Evolutionary conservation across 495 filamentous ascomycete species (phyloP).

Genomic region (Wilcoxina mikolae): DNA sequence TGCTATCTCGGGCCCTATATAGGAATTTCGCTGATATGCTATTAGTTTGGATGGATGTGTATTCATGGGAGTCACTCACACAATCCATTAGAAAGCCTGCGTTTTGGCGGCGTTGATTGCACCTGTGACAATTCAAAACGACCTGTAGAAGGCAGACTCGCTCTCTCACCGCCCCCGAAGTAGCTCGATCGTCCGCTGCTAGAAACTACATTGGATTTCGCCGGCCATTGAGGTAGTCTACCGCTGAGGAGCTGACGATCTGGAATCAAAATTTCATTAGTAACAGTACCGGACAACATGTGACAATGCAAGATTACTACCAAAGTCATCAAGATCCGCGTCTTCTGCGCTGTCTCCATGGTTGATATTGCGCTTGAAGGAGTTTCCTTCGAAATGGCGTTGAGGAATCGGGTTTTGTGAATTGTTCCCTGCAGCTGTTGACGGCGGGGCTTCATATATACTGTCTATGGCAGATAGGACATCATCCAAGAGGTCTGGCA

Average conservation of each 20-base stretch:
- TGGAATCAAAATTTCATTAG: background rate
- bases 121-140: background rate
- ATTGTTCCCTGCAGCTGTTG: background rate
- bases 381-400: too few relatives aligned
- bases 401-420: background rate
- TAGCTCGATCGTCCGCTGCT: background rate
- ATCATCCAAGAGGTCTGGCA: constrained; percentile 1
- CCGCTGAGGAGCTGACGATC: background rate
- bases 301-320: too few relatives aligned
- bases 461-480: background rate
- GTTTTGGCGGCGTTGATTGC: background rate
- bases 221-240: background rate
- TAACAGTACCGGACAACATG: too few relatives aligned
- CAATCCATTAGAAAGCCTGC: background rate
- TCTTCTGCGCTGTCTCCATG: too few relatives aligned
- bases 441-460: background rate
- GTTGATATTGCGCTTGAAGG: too few relatives aligned
- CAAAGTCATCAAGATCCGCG: background rate
- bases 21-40: background rate
- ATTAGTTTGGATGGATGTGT: background rate
- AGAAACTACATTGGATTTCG: background rate
- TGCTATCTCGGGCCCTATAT: background rate
- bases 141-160: background rate
- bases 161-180: background rate
- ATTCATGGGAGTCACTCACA: background rate